Conservation (phyloP, 2,329 filamentous ascomycete genomes). For the Ascochyta clinopodiicola region DNA sequence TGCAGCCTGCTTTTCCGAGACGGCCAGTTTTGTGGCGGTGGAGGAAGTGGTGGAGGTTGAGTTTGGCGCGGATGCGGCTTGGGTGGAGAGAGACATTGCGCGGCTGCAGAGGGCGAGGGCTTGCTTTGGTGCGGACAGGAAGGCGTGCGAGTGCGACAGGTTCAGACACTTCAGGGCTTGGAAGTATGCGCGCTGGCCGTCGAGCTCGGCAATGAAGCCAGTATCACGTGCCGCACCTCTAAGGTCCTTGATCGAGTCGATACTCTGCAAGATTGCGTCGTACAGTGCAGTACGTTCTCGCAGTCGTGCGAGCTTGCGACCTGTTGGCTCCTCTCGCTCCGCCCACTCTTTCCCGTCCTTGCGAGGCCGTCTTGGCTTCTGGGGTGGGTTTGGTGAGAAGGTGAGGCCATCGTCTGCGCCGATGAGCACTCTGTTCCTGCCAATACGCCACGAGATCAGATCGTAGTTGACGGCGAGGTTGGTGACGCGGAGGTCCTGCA, state of each 20-base stretch:
- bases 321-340: slow-evolving; percentile 69
- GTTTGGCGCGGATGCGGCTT: slow-evolving; percentile 53
- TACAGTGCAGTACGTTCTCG: slow-evolving; percentile 90
- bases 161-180: slow-evolving; percentile 86
- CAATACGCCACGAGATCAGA: slow-evolving; percentile 92
- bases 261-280: slow-evolving; percentile 86
- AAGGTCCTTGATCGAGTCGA: slow-evolving; percentile 88
- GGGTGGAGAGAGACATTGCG: slow-evolving; percentile 67
- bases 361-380: slow-evolving; percentile 60
- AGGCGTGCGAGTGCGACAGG: slow-evolving; percentile 81
- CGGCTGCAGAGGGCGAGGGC: slow-evolving; percentile 84
- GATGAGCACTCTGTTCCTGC: slow-evolving; percentile 86
- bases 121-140: slow-evolving; percentile 75
- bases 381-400: slow-evolving; percentile 58
- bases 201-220: slow-evolving; percentile 76
- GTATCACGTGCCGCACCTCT: slow-evolving; percentile 88
- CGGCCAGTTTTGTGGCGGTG: slow-evolving; percentile 62
- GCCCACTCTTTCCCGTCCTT: slow-evolving; percentile 56
- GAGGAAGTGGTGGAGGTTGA: slow-evolving; percentile 42
- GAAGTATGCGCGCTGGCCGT: slow-evolving; percentile 82
- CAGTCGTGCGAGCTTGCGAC: slow-evolving; percentile 78
- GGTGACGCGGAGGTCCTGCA: slow-evolving; percentile 93
- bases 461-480: slow-evolving; percentile 93
- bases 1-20: slow-evolving; percentile 65
- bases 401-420: slow-evolving; percentile 80